These are phyloP conservation scores for Oryza glaberrima DNA, from an alignment of 176 grass and related monocot species.

Conservation along the genomic window DNA sequence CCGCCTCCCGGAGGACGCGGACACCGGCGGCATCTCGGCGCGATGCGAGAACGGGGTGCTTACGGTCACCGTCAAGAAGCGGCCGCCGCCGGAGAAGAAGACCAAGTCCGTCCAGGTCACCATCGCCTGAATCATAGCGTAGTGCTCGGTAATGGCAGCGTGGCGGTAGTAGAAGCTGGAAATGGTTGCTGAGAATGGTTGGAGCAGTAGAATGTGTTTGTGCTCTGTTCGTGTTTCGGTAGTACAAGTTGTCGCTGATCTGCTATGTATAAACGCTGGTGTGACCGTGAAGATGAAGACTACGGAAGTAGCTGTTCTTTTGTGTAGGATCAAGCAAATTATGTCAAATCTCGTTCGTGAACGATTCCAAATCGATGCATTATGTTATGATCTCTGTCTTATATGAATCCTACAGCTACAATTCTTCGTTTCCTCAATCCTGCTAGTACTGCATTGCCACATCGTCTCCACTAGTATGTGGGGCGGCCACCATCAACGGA, in stretches of 20 bases:
- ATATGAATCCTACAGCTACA: no score
- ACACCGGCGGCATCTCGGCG: conserved; percentile 44
- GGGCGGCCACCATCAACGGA: no score
- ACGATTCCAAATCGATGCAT: no score
- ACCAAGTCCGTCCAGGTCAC: conserved; percentile 61
- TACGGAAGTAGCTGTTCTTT: not conserved
- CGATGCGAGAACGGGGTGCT: conserved; percentile 76
- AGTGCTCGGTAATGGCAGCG: not conserved
- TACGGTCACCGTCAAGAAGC: conserved; percentile 63
- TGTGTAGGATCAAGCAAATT: no score
- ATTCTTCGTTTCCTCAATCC: no score
- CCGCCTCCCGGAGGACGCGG: conserved; percentile 59
- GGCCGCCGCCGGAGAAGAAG: conserved; percentile 72
- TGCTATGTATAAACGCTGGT: not conserved
- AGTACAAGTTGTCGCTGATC: not conserved
- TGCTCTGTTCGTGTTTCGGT: not conserved
- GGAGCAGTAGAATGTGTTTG: not conserved
- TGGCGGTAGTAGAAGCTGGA: not conserved
- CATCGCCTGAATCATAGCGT: conserved; percentile 34
- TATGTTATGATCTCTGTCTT: no score
- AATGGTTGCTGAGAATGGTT: not conserved
- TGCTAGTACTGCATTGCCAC: no score
- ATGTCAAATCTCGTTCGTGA: no score
- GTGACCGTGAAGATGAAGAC: not conserved
- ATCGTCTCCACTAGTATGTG: no score